A percentile compares a stretch with the other conserved stretches of the same genome.
Evolutionary conservation across 352 stramenopile genomes (phyloP).

Genomic region (Phytophthora citricola): DNA sequence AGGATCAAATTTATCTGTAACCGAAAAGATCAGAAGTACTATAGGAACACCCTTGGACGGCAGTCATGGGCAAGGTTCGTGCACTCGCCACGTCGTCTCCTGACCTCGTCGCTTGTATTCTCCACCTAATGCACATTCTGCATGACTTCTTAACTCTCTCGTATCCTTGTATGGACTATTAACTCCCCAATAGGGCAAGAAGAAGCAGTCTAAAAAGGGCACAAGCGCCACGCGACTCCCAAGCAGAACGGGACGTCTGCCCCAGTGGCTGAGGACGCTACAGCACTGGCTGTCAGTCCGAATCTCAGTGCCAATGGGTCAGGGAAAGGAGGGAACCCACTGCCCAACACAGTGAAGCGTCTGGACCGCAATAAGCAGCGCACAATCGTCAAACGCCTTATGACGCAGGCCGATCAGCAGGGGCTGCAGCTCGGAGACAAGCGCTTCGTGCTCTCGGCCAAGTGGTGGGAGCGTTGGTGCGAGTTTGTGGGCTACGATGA

Average conservation of each 20-base stretch:
- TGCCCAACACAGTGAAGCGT: conserved; percentile 22
- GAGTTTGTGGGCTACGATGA: conserved; percentile 72
- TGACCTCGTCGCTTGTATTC: background rate
- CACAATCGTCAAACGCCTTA: conserved; percentile 59
- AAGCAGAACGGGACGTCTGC: conserved; percentile 50
- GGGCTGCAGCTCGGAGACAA: conserved; percentile 81
- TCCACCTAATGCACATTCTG: background rate
- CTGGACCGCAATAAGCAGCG: conserved; percentile 55
- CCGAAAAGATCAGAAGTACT: conserved; percentile 6
- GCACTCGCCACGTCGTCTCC: background rate
- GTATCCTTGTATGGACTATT: background rate
- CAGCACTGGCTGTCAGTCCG: background rate
- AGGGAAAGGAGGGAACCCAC: conserved; percentile 11
- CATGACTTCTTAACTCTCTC: background rate
- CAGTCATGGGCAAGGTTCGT: conserved; percentile 36
- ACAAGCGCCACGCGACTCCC: conserved; percentile 37
- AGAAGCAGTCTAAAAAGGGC: conserved; percentile 64
- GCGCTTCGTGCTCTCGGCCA: conserved; percentile 77
- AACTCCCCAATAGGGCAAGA: conserved; percentile 38
- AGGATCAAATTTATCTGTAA: too few relatives aligned
- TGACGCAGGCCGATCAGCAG: conserved; percentile 68
- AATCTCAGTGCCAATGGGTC: conserved; percentile 3
- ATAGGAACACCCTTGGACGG: background rate
- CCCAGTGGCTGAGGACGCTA: background rate
- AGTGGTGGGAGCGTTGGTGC: conserved; percentile 87